These are phyloP conservation scores for Geranomyces variabilis DNA, from an alignment of 192 early-diverging fungal species.

Conservation along the genomic window DNA sequence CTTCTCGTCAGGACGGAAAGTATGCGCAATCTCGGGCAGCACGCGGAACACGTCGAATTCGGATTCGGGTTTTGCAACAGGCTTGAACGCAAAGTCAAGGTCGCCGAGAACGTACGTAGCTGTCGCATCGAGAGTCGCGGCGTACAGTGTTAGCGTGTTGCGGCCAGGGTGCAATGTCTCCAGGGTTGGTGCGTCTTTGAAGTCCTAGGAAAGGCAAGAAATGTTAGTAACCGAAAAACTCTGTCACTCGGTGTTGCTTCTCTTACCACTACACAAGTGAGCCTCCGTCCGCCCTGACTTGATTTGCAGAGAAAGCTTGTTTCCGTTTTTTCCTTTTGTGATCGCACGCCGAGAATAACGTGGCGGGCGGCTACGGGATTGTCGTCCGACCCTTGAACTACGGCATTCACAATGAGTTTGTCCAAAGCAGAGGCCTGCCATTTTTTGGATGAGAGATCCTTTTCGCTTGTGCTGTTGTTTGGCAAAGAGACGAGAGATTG, in stretches of 20 bases:
- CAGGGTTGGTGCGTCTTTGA: slow-evolving; percentile 19
- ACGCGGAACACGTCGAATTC: slow-evolving; percentile 27
- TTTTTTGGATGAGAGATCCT: neutral
- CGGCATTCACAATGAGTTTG: slow-evolving; percentile 9
- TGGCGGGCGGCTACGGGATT: slow-evolving; percentile 14
- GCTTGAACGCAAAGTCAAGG: slow-evolving; percentile 22
- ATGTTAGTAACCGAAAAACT: too few species aligned
- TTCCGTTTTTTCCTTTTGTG: slow-evolving; percentile 8
- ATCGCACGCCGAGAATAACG: slow-evolving; percentile 21
- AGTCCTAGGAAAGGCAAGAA: slow-evolving; percentile 14
- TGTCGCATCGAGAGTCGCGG: neutral
- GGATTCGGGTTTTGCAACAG: neutral
- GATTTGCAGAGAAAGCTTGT: slow-evolving; percentile 5
- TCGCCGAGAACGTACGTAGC: slow-evolving; percentile 16
- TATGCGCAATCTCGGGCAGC: slow-evolving; percentile 40
- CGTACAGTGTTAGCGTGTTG: slow-evolving; percentile 26
- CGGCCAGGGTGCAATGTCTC: slow-evolving; percentile 18
- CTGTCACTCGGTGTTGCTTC: neutral
- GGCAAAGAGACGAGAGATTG: too few species aligned
- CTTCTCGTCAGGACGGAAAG: slow-evolving; percentile 39
- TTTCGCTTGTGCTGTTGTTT: too few species aligned
- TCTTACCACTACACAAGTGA: slow-evolving; percentile 29
- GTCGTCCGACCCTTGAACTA: slow-evolving; percentile 3
- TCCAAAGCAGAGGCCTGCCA: neutral
- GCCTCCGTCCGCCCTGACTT: slow-evolving; percentile 18